Conservation (phyloP, 2,329 filamentous ascomycete species). For the Cadophora gregata region DNA sequence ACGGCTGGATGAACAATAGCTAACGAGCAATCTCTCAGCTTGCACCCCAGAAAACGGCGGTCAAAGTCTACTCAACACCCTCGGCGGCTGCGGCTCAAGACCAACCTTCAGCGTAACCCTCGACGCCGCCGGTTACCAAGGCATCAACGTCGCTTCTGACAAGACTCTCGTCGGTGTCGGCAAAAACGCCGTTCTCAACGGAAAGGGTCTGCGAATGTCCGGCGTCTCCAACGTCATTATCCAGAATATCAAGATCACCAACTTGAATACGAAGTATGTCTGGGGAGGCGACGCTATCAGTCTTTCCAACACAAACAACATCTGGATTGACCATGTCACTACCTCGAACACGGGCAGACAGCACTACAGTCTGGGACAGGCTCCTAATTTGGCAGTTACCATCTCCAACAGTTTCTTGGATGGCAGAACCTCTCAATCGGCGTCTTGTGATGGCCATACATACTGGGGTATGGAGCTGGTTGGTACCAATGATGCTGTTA, state of each 20-base stretch:
- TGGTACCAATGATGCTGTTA: constrained; percentile 16
- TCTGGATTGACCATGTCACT: constrained; percentile 45
- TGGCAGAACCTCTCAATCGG: constrained; percentile 49
- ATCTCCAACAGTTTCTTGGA: constrained; percentile 54
- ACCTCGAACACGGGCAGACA: constrained; percentile 6
- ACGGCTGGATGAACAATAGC: background rate
- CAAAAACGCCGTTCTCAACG: constrained; percentile 34
- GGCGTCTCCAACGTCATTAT: constrained; percentile 40
- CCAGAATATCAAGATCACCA: constrained; percentile 39
- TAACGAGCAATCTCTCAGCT: constrained; percentile 4
- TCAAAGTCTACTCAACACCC: constrained; percentile 28
- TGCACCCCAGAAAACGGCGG: constrained; percentile 19
- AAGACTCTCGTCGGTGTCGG: constrained; percentile 40
- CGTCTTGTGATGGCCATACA: constrained; percentile 52
- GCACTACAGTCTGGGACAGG: constrained; percentile 10
- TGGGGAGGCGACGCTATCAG: constrained; percentile 47
- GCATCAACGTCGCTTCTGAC: constrained; percentile 38
- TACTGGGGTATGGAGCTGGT: constrained; percentile 49
- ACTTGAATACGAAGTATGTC: constrained; percentile 46
- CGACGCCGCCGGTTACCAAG: constrained; percentile 31
- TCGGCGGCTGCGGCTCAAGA: constrained; percentile 24
- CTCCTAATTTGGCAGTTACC: constrained; percentile 37
- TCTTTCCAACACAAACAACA: constrained; percentile 41
- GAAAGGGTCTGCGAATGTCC: constrained; percentile 37
- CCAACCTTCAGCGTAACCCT: constrained; percentile 17